phyloP scores from a whole-genome alignment of 768 basidiomycete genomes.

The Serendipita vermifera region DNA sequence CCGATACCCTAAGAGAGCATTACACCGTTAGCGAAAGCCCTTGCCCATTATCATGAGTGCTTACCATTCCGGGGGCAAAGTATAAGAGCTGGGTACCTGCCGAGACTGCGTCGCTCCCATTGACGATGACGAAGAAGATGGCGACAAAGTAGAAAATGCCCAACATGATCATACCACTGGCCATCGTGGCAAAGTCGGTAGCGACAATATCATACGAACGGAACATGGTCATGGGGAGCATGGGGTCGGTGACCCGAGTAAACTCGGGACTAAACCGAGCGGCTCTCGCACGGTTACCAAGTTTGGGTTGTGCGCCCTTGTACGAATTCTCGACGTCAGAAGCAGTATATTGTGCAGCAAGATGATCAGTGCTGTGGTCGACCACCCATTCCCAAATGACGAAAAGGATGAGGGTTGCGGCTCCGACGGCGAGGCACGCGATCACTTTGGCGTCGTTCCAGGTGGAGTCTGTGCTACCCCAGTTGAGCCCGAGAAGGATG shows the following conservation, averaged over 20 bases:
- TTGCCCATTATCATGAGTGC: conserved; percentile 14
- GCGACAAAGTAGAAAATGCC: conserved; percentile 43
- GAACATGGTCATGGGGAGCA: conserved; percentile 37
- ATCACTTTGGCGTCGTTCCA: conserved; percentile 36
- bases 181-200: conserved; percentile 28
- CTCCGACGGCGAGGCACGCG: conserved; percentile 34
- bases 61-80: conserved; percentile 37
- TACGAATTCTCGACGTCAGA: neutral
- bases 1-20: conserved; percentile 27
- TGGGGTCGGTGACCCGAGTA: too few relatives aligned
- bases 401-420: conserved; percentile 29
- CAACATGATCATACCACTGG: conserved; percentile 36
- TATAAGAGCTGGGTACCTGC: conserved; percentile 38
- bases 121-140: too few relatives aligned
- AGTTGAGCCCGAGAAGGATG: conserved; percentile 38
- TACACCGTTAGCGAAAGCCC: neutral
- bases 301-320: neutral
- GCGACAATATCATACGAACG: conserved; percentile 30
- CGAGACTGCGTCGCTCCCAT: conserved; percentile 27
- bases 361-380: too few relatives aligned
- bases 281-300: too few relatives aligned
- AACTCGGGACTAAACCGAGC: too few relatives aligned
- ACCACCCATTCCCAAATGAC: conserved; percentile 33
- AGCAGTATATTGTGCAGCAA: conserved; percentile 15
- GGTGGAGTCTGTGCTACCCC: conserved; percentile 36